These are phyloP conservation scores for Amanita exitialis DNA, from an alignment of 768 basidiomycete genomes.

Conservation along the genomic window DNA sequence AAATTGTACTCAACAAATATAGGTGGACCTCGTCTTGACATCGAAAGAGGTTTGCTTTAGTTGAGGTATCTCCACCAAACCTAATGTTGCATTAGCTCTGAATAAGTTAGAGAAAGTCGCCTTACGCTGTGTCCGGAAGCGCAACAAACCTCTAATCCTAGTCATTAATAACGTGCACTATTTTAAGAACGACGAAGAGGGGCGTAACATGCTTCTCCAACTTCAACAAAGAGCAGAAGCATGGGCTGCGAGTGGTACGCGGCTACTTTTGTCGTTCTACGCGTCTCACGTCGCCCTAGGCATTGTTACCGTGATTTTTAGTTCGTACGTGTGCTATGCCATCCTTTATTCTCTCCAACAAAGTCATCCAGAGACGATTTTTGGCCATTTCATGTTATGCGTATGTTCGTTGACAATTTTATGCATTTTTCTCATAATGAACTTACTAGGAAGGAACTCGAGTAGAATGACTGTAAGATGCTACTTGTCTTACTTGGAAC, in stretches of 20 bases:
- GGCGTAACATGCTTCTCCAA: conserved; percentile 71
- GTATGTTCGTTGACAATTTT: conserved; percentile 21
- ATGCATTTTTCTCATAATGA: conserved; percentile 2
- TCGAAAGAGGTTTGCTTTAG: conserved; percentile 54
- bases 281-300: conserved; percentile 25
- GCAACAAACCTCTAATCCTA: conserved; percentile 63
- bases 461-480: conserved; percentile 60
- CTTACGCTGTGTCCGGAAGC: conserved; percentile 43
- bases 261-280: conserved; percentile 12
- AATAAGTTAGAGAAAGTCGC: conserved; percentile 86
- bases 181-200: conserved; percentile 70
- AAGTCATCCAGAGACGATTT: conserved; percentile 61
- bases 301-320: conserved; percentile 72
- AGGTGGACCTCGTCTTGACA: conserved; percentile 72
- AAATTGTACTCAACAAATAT: background rate
- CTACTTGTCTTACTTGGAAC: background rate
- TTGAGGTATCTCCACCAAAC: background rate
- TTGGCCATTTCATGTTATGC: conserved; percentile 66
- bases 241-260: conserved; percentile 69
- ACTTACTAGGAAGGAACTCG: conserved; percentile 47
- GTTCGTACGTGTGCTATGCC: conserved; percentile 35
- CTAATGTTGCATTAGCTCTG: conserved; percentile 34
- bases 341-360: conserved; percentile 11
- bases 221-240: conserved; percentile 80
- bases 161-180: conserved; percentile 75